These are phyloP conservation scores for Candida berthetii DNA, from an alignment of 805 yeast species.

Conservation along the genomic window DNA sequence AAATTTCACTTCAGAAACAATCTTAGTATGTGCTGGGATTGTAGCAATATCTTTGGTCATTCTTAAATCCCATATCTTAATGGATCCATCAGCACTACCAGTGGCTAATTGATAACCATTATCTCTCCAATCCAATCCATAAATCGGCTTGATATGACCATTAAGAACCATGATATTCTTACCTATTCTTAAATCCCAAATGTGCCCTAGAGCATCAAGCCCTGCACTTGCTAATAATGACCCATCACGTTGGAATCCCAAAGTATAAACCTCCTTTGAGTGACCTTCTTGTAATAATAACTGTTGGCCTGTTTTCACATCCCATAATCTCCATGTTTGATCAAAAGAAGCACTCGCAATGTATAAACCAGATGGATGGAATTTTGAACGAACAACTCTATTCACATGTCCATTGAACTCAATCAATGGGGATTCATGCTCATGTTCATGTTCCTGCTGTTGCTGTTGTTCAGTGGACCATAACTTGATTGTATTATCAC, in stretches of 20 bases:
- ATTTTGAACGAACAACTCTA: slow-evolving; percentile 54
- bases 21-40: slow-evolving; percentile 69
- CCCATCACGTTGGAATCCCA: slow-evolving; percentile 73
- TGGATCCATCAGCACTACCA: slow-evolving; percentile 77
- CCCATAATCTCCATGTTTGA: slow-evolving; percentile 88
- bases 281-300: slow-evolving; percentile 83
- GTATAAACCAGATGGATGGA: slow-evolving; percentile 57
- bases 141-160: slow-evolving; percentile 70
- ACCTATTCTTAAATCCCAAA: slow-evolving; percentile 90
- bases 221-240: slow-evolving; percentile 73
- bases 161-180: slow-evolving; percentile 47
- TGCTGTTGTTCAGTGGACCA: slow-evolving; percentile 18
- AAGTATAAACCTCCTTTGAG: slow-evolving; percentile 57
- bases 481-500: slow-evolving; percentile 31
- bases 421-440: slow-evolving; percentile 2
- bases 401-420: slow-evolving; percentile 37
- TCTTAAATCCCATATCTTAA: slow-evolving; percentile 86
- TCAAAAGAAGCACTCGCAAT: slow-evolving; percentile 76
- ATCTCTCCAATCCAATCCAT: slow-evolving; percentile 66
- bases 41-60: slow-evolving; percentile 33
- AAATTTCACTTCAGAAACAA: slow-evolving; percentile 63
- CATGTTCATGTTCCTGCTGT: slow-evolving; percentile 10
- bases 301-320: slow-evolving; percentile 40
- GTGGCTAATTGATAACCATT: slow-evolving; percentile 75
- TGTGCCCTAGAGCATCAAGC: slow-evolving; percentile 58